phyloP scores from a whole-genome alignment of 1,139 yeast species.

The Magnusiomyces starmeri region DNA sequence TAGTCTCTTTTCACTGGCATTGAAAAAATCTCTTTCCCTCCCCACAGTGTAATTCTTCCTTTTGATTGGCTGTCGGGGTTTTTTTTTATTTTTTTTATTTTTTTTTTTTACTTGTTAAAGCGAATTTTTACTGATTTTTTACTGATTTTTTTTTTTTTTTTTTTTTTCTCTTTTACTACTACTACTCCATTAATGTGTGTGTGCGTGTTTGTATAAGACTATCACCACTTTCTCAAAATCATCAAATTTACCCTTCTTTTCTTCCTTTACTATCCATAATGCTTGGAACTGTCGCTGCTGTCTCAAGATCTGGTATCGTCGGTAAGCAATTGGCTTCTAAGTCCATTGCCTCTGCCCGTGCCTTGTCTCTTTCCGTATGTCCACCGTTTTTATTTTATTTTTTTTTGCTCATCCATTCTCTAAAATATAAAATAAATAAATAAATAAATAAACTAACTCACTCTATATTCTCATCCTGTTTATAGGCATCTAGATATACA shows the following conservation, averaged over 20 bases:
- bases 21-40: no score
- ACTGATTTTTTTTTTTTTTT: neutral
- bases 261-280: neutral
- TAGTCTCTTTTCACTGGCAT: no score
- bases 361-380: constrained; percentile 3
- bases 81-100: no score
- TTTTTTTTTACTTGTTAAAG: no score
- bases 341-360: neutral
- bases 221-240: neutral
- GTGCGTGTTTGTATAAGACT: no score
- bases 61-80: no score
- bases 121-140: no score
- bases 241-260: neutral
- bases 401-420: neutral
- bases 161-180: no score
- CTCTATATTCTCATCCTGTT: neutral
- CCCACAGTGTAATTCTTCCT: no score
- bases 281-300: constrained; percentile 2
- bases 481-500: neutral
- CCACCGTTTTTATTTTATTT: neutral
- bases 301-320: neutral
- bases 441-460: neutral
- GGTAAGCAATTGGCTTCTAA: neutral
- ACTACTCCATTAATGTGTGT: no score
- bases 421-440: neutral